Evolutionary conservation across 2,329 filamentous ascomycete genomes (phyloP).

Genomic region (Curvularia sp.): DNA sequence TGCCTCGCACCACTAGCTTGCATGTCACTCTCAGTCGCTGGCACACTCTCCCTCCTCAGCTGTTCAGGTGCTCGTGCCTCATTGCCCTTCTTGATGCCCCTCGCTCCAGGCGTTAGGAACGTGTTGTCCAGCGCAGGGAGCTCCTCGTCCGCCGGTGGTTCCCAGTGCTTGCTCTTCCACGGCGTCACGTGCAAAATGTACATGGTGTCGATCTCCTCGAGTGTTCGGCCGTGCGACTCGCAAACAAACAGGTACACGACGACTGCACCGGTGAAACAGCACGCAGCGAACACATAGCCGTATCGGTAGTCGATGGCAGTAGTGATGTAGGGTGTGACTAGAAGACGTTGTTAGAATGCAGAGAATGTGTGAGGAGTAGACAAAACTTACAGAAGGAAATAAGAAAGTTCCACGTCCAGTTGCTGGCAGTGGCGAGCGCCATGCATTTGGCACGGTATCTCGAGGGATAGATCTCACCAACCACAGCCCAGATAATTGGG

Average conservation of each 20-base stretch:
- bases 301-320: constrained; percentile 73
- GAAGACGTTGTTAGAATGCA: background rate
- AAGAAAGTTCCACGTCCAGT: constrained; percentile 55
- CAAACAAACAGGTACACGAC: constrained; percentile 81
- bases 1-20: constrained; percentile 22
- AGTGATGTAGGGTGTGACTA: constrained; percentile 77
- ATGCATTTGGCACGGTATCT: constrained; percentile 57
- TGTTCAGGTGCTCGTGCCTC: constrained; percentile 40
- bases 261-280: constrained; percentile 68
- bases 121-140: constrained; percentile 44
- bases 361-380: no score
- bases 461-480: constrained; percentile 70
- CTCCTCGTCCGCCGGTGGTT: constrained; percentile 43
- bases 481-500: constrained; percentile 73
- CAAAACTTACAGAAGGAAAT: constrained; percentile 61
- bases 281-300: constrained; percentile 78
- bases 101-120: constrained; percentile 44
- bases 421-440: constrained; percentile 54
- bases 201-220: constrained; percentile 80
- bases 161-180: constrained; percentile 66
- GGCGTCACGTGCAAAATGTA: constrained; percentile 71
- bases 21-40: constrained; percentile 25
- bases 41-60: constrained; percentile 30
- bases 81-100: constrained; percentile 45
- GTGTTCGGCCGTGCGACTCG: constrained; percentile 73